Evolutionary conservation across 2,329 filamentous ascomycete genomes (phyloP).

Genomic region (Daldinia sp.): DNA sequence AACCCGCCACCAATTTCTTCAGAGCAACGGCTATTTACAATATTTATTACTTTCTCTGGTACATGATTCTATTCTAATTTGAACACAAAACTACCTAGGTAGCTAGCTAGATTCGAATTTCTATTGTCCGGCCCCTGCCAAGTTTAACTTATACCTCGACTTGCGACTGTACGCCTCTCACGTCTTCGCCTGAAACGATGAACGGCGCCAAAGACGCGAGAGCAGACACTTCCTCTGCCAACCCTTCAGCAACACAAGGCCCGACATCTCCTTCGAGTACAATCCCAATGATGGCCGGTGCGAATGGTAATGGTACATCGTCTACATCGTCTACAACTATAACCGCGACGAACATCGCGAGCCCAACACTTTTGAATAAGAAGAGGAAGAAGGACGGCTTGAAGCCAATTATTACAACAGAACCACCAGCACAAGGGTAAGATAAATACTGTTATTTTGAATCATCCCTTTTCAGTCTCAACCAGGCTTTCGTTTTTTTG

Average conservation of each 20-base stretch:
- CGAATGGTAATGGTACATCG: slow-evolving; percentile 46
- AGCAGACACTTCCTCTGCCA: slow-evolving; percentile 26
- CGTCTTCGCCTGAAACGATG: slow-evolving; percentile 34
- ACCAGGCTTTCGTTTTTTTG: too few relatives aligned
- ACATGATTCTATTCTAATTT: slow-evolving; percentile 9
- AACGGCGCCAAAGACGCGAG: slow-evolving; percentile 41
- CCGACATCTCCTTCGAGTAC: slow-evolving; percentile 29
- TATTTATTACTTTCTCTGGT: neutral
- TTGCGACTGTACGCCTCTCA: slow-evolving; percentile 22
- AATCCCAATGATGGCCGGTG: slow-evolving; percentile 46
- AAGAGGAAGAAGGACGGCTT: slow-evolving; percentile 79
- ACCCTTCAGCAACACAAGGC: slow-evolving; percentile 4
- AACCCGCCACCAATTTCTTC: slow-evolving; percentile 4
- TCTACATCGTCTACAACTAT: slow-evolving; percentile 32
- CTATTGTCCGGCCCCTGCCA: slow-evolving; percentile 5
- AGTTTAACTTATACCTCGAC: slow-evolving; percentile 7
- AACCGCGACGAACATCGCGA: slow-evolving; percentile 26
- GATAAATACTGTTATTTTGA: slow-evolving; percentile 35
- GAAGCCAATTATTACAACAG: slow-evolving; percentile 79
- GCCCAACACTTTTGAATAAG: slow-evolving; percentile 56
- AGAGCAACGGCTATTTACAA: slow-evolving; percentile 12
- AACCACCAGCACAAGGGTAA: slow-evolving; percentile 56
- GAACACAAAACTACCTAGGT: slow-evolving; percentile 13
- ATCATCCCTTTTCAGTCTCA: too few relatives aligned
- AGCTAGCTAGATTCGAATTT: slow-evolving; percentile 5